Conservation (phyloP, 2,329 filamentous ascomycete genomes). For the Fusarium penzigii region DNA sequence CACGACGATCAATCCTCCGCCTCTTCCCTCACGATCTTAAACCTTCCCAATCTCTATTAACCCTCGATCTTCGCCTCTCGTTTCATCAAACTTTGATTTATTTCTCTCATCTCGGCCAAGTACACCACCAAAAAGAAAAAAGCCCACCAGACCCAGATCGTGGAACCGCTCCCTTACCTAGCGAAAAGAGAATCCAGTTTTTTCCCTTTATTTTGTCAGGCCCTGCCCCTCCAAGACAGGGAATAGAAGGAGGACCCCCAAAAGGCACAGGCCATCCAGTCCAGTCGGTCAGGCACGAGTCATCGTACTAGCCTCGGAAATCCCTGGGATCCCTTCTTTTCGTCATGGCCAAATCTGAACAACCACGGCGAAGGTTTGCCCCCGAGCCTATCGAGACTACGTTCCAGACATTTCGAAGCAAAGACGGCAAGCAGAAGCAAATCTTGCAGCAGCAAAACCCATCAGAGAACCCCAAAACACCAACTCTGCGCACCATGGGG, state of each 20-base stretch:
- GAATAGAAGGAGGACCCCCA: slow-evolving; percentile 2
- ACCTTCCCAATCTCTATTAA: too few species aligned
- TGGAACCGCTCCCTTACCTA: slow-evolving; percentile 10
- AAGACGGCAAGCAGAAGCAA: slow-evolving; percentile 26
- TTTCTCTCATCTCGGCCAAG: too few species aligned
- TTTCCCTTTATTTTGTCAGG: slow-evolving; percentile 18
- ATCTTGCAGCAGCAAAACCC: slow-evolving; percentile 9
- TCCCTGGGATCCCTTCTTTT: slow-evolving; percentile 38
- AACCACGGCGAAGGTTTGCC: slow-evolving; percentile 60
- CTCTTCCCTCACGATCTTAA: too few species aligned
- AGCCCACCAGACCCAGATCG: too few species aligned
- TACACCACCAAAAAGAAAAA: too few species aligned
- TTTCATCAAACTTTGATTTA: too few species aligned
- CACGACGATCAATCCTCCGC: too few species aligned
- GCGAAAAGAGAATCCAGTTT: too few species aligned
- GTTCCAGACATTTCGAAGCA: slow-evolving; percentile 57
- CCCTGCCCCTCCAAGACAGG: slow-evolving; percentile 23
- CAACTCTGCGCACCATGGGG: slow-evolving; percentile 33
- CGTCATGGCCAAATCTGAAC: slow-evolving; percentile 42
- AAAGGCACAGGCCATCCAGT: slow-evolving; percentile 9
- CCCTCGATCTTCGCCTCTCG: too few species aligned
- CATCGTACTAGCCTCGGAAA: slow-evolving; percentile 6
- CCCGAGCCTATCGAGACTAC: slow-evolving; percentile 74
- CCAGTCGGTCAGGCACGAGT: slow-evolving; percentile 21
- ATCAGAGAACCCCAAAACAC: slow-evolving; percentile 11